These are phyloP conservation scores for Pestalotiopsis sp. DNA, from an alignment of 2,329 filamentous ascomycete genomes.

Conservation along the genomic window DNA sequence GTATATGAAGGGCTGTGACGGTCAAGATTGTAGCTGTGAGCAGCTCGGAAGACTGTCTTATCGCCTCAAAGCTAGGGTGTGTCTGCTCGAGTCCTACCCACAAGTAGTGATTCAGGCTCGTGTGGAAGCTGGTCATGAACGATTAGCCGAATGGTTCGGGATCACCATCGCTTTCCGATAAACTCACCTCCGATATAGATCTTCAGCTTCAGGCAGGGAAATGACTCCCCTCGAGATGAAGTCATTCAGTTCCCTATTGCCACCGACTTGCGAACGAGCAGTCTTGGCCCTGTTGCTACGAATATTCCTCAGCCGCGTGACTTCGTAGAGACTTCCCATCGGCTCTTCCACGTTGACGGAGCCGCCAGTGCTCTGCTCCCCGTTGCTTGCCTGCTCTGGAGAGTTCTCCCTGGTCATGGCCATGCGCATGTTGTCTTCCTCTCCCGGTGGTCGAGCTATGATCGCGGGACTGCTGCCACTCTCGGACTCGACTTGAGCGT, in stretches of 20 bases:
- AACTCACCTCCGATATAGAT: conserved; percentile 44
- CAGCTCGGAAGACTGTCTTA: conserved; percentile 57
- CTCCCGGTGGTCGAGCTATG: conserved; percentile 26
- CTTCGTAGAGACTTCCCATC: conserved; percentile 57
- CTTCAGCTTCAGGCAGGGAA: conserved; percentile 47
- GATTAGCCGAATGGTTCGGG: neutral
- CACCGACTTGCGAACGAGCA: conserved; percentile 6
- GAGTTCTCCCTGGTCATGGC: conserved; percentile 49
- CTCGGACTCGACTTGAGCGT: neutral
- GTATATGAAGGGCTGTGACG: conserved; percentile 62
- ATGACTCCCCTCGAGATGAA: conserved; percentile 53
- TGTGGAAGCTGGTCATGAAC: conserved; percentile 38
- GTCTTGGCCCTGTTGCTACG: conserved; percentile 22
- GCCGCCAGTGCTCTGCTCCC: conserved; percentile 36
- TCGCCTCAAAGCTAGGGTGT: conserved; percentile 48
- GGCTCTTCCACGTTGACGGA: conserved; percentile 45
- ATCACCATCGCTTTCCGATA: neutral
- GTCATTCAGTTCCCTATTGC: conserved; percentile 33
- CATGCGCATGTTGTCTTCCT: conserved; percentile 34
- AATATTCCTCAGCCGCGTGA: conserved; percentile 48
- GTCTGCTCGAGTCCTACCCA: conserved; percentile 55
- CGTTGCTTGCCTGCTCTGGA: conserved; percentile 36
- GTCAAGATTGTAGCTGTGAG: conserved; percentile 60
- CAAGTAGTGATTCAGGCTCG: conserved; percentile 51
- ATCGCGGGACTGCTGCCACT: conserved; percentile 26